phyloP scores from a whole-genome alignment of 257 asterid species.

The Solanum pimpinellifolium region DNA sequence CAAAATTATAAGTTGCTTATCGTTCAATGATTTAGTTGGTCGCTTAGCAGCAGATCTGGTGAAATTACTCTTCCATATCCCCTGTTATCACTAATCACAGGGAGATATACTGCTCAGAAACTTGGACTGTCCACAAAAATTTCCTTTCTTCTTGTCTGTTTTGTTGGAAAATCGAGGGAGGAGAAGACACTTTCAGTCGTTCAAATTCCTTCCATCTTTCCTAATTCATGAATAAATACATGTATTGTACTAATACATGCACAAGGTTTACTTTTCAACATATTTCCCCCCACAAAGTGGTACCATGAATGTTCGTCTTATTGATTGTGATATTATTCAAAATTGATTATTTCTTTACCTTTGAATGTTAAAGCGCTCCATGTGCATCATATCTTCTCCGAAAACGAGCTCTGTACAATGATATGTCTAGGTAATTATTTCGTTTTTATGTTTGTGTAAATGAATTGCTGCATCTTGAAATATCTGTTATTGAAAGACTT shows the following conservation, averaged over 20 bases:
- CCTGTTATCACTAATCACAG: not conserved
- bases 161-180: not conserved
- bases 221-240: not conserved
- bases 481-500: not conserved
- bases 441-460: not conserved
- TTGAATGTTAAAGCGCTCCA: constrained; percentile 16
- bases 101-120: not conserved
- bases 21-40: not conserved
- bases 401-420: constrained; percentile 30
- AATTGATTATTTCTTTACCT: not conserved
- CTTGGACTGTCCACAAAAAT: not conserved
- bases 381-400: constrained; percentile 30
- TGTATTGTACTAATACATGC: not conserved
- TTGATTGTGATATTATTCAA: not conserved
- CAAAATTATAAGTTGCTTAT: not conserved
- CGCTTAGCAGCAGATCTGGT: not conserved
- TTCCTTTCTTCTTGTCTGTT: not conserved
- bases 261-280: not conserved
- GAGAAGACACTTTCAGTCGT: not conserved
- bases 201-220: not conserved
- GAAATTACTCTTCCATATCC: not conserved
- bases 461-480: not conserved
- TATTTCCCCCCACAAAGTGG: not conserved
- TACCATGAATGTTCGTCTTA: not conserved
- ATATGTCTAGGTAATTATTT: constrained; percentile 22